Evolutionary conservation across 108 stramenopile species (phyloP).

Genomic region (Pseudonitzschia delicatissima): DNA sequence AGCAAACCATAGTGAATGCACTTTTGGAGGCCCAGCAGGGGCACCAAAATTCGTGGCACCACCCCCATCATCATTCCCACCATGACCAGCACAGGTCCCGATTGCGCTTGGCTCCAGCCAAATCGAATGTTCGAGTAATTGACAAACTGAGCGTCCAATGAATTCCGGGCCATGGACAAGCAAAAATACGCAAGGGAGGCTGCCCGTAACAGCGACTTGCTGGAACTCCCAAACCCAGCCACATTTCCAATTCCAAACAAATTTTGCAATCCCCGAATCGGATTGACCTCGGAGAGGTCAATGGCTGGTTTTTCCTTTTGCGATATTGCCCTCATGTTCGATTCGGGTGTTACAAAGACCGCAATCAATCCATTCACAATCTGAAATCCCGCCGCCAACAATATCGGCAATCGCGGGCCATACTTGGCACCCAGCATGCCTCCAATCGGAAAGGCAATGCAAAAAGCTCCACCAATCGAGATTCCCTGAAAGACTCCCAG

Average conservation of each 20-base stretch:
- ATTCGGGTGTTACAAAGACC: neutral
- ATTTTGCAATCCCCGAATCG: neutral
- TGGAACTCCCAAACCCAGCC: neutral
- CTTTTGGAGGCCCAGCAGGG: neutral
- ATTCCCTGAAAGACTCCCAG: conserved; percentile 9
- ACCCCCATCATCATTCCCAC: conserved; percentile 10
- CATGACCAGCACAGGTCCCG: conserved; percentile 2
- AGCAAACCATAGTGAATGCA: conserved; percentile 2
- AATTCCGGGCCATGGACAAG: neutral
- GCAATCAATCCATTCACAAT: neutral
- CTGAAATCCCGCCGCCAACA: conserved; percentile 1
- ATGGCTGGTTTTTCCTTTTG: neutral
- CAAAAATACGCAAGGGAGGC: conserved; percentile 1
- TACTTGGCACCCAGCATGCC: neutral
- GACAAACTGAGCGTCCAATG: conserved; percentile 8
- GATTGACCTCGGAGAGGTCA: conserved; percentile 7
- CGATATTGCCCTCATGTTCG: neutral
- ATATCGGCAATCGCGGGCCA: neutral
- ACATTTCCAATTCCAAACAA: neutral
- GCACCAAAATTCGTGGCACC: conserved; percentile 6
- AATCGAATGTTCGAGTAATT: conserved; percentile 1
- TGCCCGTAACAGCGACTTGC: neutral
- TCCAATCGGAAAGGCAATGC: conserved; percentile 4
- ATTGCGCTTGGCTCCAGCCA: conserved; percentile 9
- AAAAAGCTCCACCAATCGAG: neutral